A percentile compares a stretch with the other conserved stretches of the same genome.
These are phyloP conservation scores for Melanomma pulvis-pyrius DNA, from an alignment of 495 filamentous ascomycete genomes.

Conservation along the genomic window DNA sequence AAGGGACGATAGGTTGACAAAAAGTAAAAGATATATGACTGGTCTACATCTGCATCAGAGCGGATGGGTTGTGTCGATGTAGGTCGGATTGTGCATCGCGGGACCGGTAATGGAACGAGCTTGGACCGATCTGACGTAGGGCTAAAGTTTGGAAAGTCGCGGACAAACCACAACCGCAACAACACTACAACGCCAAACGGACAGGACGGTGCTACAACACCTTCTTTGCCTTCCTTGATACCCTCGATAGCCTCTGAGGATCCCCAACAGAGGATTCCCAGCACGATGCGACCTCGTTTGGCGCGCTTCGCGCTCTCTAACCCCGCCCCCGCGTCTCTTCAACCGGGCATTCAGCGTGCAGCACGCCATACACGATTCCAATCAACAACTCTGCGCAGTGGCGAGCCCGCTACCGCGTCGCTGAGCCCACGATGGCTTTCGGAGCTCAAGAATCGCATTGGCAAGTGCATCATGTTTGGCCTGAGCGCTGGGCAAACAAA, in stretches of 20 bases:
- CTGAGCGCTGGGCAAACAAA: slow-evolving; percentile 61
- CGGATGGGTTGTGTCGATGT: too few species aligned
- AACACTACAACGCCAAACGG: neutral
- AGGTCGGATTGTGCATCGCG: too few species aligned
- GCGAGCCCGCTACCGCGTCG: slow-evolving; percentile 31
- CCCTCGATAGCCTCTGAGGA: neutral
- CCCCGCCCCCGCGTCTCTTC: neutral
- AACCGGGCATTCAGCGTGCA: neutral
- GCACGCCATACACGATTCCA: slow-evolving; percentile 12
- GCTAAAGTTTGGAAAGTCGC: neutral
- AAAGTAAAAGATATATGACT: too few species aligned
- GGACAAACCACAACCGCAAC: neutral
- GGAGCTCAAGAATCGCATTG: slow-evolving; percentile 71
- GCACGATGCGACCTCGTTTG: slow-evolving; percentile 1
- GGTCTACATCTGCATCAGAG: too few species aligned
- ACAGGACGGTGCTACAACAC: too few species aligned
- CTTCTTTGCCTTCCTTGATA: neutral
- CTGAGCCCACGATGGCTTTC: slow-evolving; percentile 70
- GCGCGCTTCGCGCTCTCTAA: neutral
- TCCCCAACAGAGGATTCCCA: neutral
- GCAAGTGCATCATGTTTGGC: slow-evolving; percentile 82
- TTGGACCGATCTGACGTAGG: slow-evolving; percentile 23
- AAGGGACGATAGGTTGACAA: too few species aligned
- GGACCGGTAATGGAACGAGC: slow-evolving; percentile 3
- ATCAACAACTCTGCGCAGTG: slow-evolving; percentile 7